Conservation (phyloP, 768 basidiomycete species). For the Suillus luteus region DNA sequence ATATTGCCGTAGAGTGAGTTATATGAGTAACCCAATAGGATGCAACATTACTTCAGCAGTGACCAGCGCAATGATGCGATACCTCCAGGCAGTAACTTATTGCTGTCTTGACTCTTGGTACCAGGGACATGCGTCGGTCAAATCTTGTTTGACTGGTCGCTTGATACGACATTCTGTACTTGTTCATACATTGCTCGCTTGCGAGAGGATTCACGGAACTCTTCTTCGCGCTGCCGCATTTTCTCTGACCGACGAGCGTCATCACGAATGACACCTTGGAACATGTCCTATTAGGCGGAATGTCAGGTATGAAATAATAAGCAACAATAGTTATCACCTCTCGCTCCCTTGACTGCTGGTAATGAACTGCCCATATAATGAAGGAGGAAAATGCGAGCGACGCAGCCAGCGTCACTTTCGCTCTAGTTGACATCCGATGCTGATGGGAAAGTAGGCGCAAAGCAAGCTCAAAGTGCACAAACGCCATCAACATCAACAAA, state of each 20-base stretch:
- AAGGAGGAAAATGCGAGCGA: conserved; percentile 64
- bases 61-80: not conserved
- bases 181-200: conserved; percentile 70
- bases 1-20: not conserved
- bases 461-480: conserved; percentile 5
- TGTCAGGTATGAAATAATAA: conserved; percentile 6
- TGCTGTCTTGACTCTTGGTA: not conserved
- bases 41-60: not conserved
- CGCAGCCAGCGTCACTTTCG: conserved; percentile 72
- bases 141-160: conserved; percentile 18
- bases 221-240: conserved; percentile 64
- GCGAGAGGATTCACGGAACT: conserved; percentile 57
- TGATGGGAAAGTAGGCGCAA: conserved; percentile 4
- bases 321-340: conserved; percentile 52
- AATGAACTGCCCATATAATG: conserved; percentile 90
- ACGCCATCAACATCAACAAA: conserved; percentile 43
- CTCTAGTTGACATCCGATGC: conserved; percentile 57
- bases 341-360: conserved; percentile 79
- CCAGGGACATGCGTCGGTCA: not conserved
- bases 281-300: conserved; percentile 69
- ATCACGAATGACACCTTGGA: conserved; percentile 84
- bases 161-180: conserved; percentile 38
- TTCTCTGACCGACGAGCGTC: conserved; percentile 81
- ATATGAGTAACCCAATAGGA: not conserved
- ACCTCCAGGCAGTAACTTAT: not conserved